Conservation (phyloP, 2,329 filamentous ascomycete genomes). For the Neofusicoccum laricinum region DNA sequence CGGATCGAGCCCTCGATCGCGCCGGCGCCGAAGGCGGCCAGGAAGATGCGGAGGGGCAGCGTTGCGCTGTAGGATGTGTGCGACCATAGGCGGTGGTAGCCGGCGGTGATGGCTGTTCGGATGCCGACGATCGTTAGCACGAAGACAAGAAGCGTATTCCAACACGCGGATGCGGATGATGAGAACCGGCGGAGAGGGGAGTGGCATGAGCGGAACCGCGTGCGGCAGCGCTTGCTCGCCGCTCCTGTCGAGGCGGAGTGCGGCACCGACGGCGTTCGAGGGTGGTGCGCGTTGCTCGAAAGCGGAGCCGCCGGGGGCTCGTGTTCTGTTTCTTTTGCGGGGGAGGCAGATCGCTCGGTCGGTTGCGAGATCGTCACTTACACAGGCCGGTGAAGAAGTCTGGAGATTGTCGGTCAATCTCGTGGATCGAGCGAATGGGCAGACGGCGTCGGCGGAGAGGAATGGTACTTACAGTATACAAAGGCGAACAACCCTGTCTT, state of each 20-base stretch:
- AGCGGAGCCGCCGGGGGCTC: no score
- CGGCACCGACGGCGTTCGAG: no score
- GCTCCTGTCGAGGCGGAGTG: no score
- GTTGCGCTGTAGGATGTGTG: conserved; percentile 80
- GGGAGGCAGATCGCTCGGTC: background rate
- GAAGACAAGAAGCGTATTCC: no score
- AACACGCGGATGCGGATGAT: no score
- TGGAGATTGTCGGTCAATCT: background rate
- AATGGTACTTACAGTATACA: conserved; percentile 53
- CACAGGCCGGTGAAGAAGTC: conserved; percentile 73
- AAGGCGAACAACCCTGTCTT: conserved; percentile 74
- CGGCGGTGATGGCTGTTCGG: conserved; percentile 36
- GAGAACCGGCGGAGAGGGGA: no score
- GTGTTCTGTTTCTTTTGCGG: no score
- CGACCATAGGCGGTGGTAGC: conserved; percentile 82
- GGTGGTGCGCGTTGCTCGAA: no score
- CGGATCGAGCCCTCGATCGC: conserved; percentile 82
- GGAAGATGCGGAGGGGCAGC: conserved; percentile 74
- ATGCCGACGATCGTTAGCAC: background rate
- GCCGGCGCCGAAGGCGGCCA: conserved; percentile 77
- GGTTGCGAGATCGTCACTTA: background rate
- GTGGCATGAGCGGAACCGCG: no score
- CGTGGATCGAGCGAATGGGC: background rate
- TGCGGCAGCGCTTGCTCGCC: no score
- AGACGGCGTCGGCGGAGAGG: background rate